phyloP scores from a whole-genome alignment of 163 green algal species.

The Scenedesmus sp. region DNA sequence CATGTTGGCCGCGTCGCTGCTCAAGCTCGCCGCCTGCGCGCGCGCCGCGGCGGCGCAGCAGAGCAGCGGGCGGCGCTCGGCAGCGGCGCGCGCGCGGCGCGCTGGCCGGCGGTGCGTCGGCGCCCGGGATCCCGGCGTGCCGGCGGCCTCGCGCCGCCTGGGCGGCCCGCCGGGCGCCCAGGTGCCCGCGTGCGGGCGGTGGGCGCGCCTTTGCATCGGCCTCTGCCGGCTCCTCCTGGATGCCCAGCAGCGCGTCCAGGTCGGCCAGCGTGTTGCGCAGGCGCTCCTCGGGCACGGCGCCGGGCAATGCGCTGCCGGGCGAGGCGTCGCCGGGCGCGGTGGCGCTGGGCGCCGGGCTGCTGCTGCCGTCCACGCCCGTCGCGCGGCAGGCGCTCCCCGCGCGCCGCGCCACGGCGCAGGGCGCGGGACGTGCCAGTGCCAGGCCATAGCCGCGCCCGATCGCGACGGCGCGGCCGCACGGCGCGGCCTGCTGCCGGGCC shows the following conservation, averaged over 20 bases:
- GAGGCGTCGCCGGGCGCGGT: too few relatives aligned
- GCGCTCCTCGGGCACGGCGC: too few relatives aligned
- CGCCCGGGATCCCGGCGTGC: too few relatives aligned
- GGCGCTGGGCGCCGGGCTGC: not conserved
- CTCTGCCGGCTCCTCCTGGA: constrained; percentile 62
- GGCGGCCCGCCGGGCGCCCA: too few relatives aligned
- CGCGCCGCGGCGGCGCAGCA: too few relatives aligned
- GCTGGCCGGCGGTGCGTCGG: too few relatives aligned
- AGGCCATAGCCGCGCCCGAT: not conserved
- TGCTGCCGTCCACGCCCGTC: constrained; percentile 15
- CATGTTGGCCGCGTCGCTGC: constrained; percentile 36
- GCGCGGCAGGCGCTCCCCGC: not conserved
- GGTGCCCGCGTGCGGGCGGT: too few relatives aligned
- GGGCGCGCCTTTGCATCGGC: constrained; percentile 49
- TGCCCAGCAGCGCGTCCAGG: constrained; percentile 81
- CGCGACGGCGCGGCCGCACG: not conserved
- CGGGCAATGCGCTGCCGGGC: too few relatives aligned
- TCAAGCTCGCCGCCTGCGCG: constrained; percentile 7
- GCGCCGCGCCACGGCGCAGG: too few relatives aligned
- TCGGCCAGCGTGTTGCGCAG: constrained; percentile 71
- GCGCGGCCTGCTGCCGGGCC: not conserved
- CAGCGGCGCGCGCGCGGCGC: too few relatives aligned
- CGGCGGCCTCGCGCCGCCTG: too few relatives aligned
- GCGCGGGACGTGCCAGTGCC: not conserved
- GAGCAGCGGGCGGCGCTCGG: not conserved